Evolutionary conservation across 306 rosid genomes (phyloP).

Genomic region (Echinosophora koreensis): DNA sequence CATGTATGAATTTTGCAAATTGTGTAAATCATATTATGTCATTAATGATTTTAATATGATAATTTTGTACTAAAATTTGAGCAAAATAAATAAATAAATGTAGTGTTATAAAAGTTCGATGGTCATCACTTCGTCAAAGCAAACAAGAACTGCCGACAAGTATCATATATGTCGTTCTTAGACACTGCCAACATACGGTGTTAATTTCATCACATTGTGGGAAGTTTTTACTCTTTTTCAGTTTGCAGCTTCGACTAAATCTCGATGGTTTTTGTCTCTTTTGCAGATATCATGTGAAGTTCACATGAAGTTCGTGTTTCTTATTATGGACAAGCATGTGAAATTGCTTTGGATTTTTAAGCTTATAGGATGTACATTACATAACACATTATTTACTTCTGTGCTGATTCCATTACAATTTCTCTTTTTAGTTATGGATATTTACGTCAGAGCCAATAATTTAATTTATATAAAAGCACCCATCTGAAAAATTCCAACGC

Average conservation of each 20-base stretch:
- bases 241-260: conserved; percentile 24
- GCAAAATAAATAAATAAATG: too few relatives aligned
- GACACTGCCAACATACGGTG: not conserved
- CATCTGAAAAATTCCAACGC: too few relatives aligned
- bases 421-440: too few relatives aligned
- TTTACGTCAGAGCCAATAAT: too few relatives aligned
- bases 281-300: conserved; percentile 40
- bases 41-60: too few relatives aligned
- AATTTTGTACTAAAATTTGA: too few relatives aligned
- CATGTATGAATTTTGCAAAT: not conserved
- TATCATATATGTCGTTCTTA: not conserved
- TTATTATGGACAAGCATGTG: not conserved
- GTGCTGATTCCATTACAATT: too few relatives aligned
- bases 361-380: too few relatives aligned
- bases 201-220: not conserved
- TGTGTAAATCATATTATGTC: too few relatives aligned
- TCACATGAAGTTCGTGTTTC: conserved; percentile 43
- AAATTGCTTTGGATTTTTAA: not conserved
- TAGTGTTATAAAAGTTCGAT: not conserved
- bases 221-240: not conserved
- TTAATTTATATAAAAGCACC: too few relatives aligned
- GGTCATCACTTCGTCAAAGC: not conserved
- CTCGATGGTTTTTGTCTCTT: not conserved
- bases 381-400: too few relatives aligned
- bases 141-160: not conserved